Evolutionary conservation across 139 green algal species (phyloP).

Genomic region (Chlamydomonas schloesseri): DNA sequence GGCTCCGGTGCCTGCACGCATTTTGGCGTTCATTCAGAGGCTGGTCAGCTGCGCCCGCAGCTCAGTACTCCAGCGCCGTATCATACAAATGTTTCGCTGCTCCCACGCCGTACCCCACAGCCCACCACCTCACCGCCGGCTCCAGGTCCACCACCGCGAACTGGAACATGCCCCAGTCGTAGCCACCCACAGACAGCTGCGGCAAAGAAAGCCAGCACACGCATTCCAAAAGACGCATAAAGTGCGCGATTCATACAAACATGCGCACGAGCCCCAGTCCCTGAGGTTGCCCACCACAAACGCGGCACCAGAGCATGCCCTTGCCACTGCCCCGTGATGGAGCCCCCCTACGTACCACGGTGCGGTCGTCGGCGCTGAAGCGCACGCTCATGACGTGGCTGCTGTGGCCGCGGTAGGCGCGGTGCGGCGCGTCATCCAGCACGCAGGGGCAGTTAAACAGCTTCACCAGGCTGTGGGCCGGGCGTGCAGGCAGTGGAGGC

Average conservation of each 20-base stretch:
- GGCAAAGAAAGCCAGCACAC: background rate
- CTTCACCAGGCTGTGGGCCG: conserved; percentile 62
- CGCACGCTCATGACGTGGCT: conserved; percentile 77
- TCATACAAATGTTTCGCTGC: too few relatives aligned
- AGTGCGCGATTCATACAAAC: too few relatives aligned
- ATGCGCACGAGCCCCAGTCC: too few relatives aligned
- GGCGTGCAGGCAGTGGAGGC: too few relatives aligned
- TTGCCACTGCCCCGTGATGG: too few relatives aligned
- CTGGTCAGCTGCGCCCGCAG: too few relatives aligned
- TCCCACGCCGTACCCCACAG: too few relatives aligned
- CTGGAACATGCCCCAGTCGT: conserved; percentile 79
- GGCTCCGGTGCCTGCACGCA: background rate
- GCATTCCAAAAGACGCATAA: too few relatives aligned
- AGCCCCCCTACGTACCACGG: conserved; percentile 6
- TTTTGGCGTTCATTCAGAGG: too few relatives aligned
- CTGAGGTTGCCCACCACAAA: too few relatives aligned
- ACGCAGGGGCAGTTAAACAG: conserved; percentile 84
- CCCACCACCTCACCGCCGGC: background rate
- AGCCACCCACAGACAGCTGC: conserved; percentile 60
- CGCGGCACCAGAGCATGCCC: too few relatives aligned
- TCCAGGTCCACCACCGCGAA: conserved; percentile 58
- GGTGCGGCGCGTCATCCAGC: conserved; percentile 73
- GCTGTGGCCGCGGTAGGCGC: conserved; percentile 76
- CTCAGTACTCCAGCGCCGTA: too few relatives aligned
- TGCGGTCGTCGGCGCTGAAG: conserved; percentile 62